Percentiles rank a stretch among this genome's conserved stretches.
Conservation (phyloP, 2,329 filamentous ascomycete species). For the Grosmannia penicillata region DNA sequence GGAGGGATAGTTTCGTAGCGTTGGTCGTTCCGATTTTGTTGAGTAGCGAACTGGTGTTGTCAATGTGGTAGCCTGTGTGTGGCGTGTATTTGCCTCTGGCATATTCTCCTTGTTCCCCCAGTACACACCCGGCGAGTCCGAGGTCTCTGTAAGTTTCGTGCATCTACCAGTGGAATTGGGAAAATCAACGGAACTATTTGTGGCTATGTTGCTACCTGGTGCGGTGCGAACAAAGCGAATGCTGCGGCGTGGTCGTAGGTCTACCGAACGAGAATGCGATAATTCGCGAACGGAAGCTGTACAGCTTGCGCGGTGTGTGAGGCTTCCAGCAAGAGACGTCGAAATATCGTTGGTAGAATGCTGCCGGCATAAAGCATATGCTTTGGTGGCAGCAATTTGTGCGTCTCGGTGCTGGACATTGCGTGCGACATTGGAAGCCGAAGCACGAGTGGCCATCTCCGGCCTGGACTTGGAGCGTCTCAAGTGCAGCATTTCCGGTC, state of each 20-base stretch:
- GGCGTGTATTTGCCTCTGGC: background rate
- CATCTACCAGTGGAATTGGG: too few species aligned
- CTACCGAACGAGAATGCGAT: background rate
- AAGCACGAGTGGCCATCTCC: slow-evolving; percentile 36
- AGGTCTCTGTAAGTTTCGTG: too few species aligned
- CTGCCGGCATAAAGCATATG: slow-evolving; percentile 38
- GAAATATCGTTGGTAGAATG: slow-evolving; percentile 20
- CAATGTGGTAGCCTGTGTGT: too few species aligned
- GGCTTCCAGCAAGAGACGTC: slow-evolving; percentile 6
- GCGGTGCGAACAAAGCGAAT: slow-evolving; percentile 31
- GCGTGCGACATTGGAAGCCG: slow-evolving; percentile 29
- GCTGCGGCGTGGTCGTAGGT: slow-evolving; percentile 32
- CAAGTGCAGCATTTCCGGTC: background rate
- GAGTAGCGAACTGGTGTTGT: too few species aligned
- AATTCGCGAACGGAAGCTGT: background rate
- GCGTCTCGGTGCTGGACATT: slow-evolving; percentile 40
- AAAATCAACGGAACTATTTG: background rate
- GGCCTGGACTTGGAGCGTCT: slow-evolving; percentile 23
- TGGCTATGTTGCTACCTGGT: background rate
- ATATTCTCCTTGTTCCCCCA: slow-evolving; percentile 9
- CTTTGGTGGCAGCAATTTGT: slow-evolving; percentile 44
- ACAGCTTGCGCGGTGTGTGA: background rate
- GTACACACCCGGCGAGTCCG: too few species aligned
- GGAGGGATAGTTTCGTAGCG: too few species aligned
- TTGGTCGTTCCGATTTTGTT: too few species aligned